A percentile compares a stretch with the other conserved stretches of the same genome.
phyloP scores from a whole-genome alignment of 805 yeast species.

The Torulaspora indica region DNA sequence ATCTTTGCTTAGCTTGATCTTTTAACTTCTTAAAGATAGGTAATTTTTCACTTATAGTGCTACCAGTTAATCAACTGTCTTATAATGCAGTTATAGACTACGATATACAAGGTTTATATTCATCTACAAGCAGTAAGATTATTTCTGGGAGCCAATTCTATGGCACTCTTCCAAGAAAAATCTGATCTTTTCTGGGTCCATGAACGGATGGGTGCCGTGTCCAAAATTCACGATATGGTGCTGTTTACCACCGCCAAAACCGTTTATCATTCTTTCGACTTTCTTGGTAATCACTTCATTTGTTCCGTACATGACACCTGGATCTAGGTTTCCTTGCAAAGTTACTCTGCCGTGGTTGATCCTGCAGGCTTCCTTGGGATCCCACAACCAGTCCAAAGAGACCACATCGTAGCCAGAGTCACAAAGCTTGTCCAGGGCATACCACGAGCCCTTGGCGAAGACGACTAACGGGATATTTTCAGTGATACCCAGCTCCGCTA shows the following conservation, averaged over 20 bases:
- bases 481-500: conserved; percentile 62
- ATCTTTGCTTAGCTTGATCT: background rate
- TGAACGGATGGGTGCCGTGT: conserved; percentile 97
- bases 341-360: conserved; percentile 71
- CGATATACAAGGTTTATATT: background rate
- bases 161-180: conserved; percentile 86
- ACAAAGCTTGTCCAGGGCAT: conserved; percentile 81
- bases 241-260: conserved; percentile 91
- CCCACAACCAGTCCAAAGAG: conserved; percentile 90
- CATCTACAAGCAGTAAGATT: background rate
- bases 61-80: background rate
- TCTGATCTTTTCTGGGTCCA: conserved; percentile 86
- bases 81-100: background rate
- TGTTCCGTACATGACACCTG: conserved; percentile 90
- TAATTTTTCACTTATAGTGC: background rate
- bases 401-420: conserved; percentile 77
- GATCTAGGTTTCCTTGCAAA: conserved; percentile 93
- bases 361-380: conserved; percentile 78
- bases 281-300: conserved; percentile 72
- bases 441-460: conserved; percentile 97
- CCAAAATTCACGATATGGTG: conserved; percentile 93
- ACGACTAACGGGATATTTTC: conserved; percentile 82
- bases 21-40: background rate
- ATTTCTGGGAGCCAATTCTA: conserved; percentile 55
- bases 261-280: conserved; percentile 81